Percentiles rank a stretch among this genome's conserved stretches.
phyloP scores from a whole-genome alignment of 345 rosid species.

The Hypericum androsaemum region DNA sequence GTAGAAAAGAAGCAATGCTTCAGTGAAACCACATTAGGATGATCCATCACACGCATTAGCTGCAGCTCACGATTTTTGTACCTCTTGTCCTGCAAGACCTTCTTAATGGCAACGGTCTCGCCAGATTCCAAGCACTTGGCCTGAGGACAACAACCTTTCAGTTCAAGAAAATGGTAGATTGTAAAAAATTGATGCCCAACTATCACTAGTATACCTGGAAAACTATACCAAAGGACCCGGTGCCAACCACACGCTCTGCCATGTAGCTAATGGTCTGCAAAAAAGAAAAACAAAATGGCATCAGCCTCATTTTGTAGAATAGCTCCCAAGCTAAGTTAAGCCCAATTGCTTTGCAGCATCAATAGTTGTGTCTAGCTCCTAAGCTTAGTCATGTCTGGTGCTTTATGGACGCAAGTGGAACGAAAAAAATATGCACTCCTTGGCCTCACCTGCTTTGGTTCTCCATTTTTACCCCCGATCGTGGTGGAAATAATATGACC shows the following conservation, averaged over 20 bases:
- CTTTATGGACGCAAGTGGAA: neutral
- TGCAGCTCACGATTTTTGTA: conserved; percentile 83
- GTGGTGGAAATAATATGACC: conserved; percentile 89
- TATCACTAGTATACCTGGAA: conserved; percentile 40
- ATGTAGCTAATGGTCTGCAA: conserved; percentile 78
- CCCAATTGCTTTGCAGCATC: no score
- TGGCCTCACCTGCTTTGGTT: conserved; percentile 58
- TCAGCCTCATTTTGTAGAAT: neutral
- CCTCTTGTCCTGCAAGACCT: conserved; percentile 74
- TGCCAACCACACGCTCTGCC: conserved; percentile 88
- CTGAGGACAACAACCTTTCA: conserved; percentile 17
- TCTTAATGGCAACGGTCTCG: conserved; percentile 81
- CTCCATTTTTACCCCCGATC: conserved; percentile 86
- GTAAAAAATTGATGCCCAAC: neutral
- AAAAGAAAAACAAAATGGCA: conserved; percentile 8
- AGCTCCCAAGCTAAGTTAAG: neutral
- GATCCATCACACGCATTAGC: conserved; percentile 61
- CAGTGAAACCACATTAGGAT: conserved; percentile 72
- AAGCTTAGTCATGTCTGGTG: no score
- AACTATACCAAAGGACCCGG: conserved; percentile 78
- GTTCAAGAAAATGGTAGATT: neutral
- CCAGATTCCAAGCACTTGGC: conserved; percentile 86
- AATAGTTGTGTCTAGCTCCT: neutral
- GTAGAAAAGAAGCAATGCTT: conserved; percentile 91
- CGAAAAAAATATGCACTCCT: neutral